Evolutionary conservation across 1,284 basidiomycete genomes (phyloP).

Genomic region (Veloboletus limbatus): DNA sequence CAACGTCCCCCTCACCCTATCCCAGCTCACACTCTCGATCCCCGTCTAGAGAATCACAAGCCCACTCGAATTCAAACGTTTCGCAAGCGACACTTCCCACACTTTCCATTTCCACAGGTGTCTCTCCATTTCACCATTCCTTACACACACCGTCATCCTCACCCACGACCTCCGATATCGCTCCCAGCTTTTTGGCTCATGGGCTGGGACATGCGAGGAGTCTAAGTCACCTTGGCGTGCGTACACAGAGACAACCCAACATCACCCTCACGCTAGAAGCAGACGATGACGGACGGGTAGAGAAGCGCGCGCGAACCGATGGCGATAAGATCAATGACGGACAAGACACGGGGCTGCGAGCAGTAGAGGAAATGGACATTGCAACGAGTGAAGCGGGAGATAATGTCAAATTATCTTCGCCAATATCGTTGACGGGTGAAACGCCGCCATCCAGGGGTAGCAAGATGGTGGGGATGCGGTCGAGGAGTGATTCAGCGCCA

Average conservation of each 20-base stretch:
- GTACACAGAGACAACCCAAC: constrained; percentile 20
- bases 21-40: constrained; percentile 34
- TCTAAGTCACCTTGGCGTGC: constrained; percentile 9
- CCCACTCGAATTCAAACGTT: constrained; percentile 5
- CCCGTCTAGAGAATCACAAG: constrained; percentile 29
- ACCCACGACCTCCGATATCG: constrained; percentile 62
- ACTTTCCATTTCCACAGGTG: constrained; percentile 1
- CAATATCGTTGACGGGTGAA: constrained; percentile 20
- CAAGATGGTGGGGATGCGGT: constrained; percentile 24
- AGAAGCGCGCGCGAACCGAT: constrained; percentile 47
- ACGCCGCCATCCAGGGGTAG: constrained; percentile 9
- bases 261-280: constrained; percentile 30
- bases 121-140: constrained; percentile 31
- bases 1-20: constrained; percentile 41
- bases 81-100: constrained; percentile 15
- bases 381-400: constrained; percentile 17
- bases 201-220: constrained; percentile 11
- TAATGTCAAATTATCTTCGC: constrained; percentile 23
- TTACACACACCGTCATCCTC: constrained; percentile 57
- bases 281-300: constrained; percentile 28
- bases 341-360: constrained; percentile 13
- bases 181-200: constrained; percentile 21
- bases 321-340: constrained; percentile 12
- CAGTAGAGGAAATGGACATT: constrained; percentile 38
- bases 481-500: constrained; percentile 53